A percentile compares a stretch with the other conserved stretches of the same genome.
Conservation (phyloP, 257 asterid species). For the Jasminum sambac region DNA sequence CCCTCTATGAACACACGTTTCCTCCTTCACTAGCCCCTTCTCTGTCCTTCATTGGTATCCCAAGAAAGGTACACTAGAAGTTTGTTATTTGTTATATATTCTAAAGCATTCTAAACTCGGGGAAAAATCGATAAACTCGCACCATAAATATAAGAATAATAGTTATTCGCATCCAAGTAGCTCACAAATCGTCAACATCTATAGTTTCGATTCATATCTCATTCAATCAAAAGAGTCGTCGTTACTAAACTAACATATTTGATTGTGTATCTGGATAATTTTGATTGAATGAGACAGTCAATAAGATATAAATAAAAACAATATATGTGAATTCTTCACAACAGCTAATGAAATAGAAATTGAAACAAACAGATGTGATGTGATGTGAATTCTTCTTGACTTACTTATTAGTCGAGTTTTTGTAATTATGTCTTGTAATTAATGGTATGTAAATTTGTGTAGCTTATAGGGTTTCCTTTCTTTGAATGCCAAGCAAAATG, state of each 20-base stretch:
- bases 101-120: not conserved
- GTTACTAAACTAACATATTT: no score
- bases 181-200: no score
- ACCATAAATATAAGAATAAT: not conserved
- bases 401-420: not conserved
- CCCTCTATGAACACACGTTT: constrained; percentile 88
- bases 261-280: no score
- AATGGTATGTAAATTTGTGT: constrained; percentile 19
- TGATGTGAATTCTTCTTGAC: not conserved
- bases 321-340: not conserved
- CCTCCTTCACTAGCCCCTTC: constrained; percentile 90
- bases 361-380: no score
- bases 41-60: constrained; percentile 79
- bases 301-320: no score
- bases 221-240: no score
- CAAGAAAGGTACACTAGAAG: constrained; percentile 56
- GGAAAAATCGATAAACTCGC: not conserved
- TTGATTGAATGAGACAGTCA: no score
- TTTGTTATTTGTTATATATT: not conserved
- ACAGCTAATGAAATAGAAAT: no score
- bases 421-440: constrained; percentile 1
- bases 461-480: constrained; percentile 86
- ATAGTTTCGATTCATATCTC: no score
- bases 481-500: constrained; percentile 96
- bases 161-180: no score